Conservation (phyloP, 1,139 yeast species). For the Candida tetrigidarum region DNA sequence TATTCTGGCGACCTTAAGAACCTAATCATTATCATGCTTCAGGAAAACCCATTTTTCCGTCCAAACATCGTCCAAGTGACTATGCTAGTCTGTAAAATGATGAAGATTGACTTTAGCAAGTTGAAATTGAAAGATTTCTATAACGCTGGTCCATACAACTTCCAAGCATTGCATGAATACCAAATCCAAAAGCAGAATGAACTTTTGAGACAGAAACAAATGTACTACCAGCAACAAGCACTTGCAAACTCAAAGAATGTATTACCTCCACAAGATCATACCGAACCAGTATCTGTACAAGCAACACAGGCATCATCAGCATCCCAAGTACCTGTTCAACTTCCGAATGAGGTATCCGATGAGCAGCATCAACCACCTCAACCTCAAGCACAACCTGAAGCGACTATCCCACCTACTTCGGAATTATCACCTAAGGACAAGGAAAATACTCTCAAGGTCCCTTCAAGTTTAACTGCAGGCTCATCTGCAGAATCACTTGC, state of each 20-base stretch:
- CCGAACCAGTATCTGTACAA: background rate
- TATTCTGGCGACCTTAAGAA: conserved; percentile 69
- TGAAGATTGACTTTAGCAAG: conserved; percentile 31
- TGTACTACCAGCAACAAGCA: conserved; percentile 37
- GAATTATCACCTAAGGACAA: conserved; percentile 7
- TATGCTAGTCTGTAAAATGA: conserved; percentile 39
- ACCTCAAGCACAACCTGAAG: background rate
- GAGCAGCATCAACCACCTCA: background rate
- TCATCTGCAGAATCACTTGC: conserved; percentile 12
- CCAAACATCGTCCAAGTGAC: conserved; percentile 83
- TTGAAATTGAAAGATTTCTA: conserved; percentile 42
- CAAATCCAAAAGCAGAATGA: conserved; percentile 46
- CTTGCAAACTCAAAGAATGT: conserved; percentile 14
- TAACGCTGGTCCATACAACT: conserved; percentile 43
- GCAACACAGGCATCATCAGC: conserved; percentile 1
- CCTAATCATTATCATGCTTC: conserved; percentile 76
- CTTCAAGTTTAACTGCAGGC: conserved; percentile 5
- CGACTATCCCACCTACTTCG: background rate
- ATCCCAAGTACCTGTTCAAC: background rate
- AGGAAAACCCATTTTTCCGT: conserved; percentile 77
- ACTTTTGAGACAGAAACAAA: conserved; percentile 38
- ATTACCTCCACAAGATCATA: conserved; percentile 1
- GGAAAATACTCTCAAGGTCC: conserved; percentile 5
- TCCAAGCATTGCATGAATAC: conserved; percentile 50
- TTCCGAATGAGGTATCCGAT: background rate